A percentile compares a stretch with the other conserved stretches of the same genome.
phyloP scores from a whole-genome alignment of 2,329 filamentous ascomycete genomes.

The Berkeleyomyces rouxiae region DNA sequence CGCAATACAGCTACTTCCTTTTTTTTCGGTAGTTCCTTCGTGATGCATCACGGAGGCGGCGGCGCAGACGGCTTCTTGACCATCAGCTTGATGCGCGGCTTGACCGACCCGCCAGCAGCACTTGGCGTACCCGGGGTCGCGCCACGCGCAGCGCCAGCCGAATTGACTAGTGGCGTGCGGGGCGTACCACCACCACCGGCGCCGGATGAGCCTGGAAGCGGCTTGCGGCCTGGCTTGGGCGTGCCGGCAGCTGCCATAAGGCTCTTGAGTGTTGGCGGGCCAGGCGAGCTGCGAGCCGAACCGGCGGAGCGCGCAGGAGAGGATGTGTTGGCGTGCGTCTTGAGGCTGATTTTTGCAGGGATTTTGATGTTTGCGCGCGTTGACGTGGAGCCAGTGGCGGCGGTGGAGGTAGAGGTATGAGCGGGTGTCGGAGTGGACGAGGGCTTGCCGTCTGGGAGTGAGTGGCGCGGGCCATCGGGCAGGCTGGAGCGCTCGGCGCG shows the following conservation, averaged over 20 bases:
- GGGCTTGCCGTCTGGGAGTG: conserved; percentile 4
- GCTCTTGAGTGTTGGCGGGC: conserved; percentile 8
- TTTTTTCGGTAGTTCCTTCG: not conserved
- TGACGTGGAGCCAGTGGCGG: not conserved
- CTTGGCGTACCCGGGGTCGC: not conserved
- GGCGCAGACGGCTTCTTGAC: conserved; percentile 11
- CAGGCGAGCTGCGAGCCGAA: not conserved
- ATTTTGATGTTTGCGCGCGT: conserved; percentile 8
- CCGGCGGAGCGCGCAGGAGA: not conserved
- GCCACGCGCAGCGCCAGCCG: not conserved
- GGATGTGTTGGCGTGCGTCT: not conserved
- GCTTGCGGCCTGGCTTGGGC: conserved; percentile 9
- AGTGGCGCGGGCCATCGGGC: conserved; percentile 7
- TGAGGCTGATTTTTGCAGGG: conserved; percentile 10
- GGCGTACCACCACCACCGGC: not conserved
- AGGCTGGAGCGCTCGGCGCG: conserved; percentile 8
- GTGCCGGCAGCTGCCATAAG: conserved; percentile 9
- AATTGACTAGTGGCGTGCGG: not conserved
- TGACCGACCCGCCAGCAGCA: not conserved
- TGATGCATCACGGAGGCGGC: not conserved
- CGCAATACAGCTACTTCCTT: too few species aligned
- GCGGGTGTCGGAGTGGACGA: not conserved
- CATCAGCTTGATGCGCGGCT: conserved; percentile 13
- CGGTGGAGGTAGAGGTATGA: not conserved
- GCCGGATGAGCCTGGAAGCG: conserved; percentile 5